Conservation (phyloP, 2,329 filamentous ascomycete species). For the Neonectria neomacrospora region DNA sequence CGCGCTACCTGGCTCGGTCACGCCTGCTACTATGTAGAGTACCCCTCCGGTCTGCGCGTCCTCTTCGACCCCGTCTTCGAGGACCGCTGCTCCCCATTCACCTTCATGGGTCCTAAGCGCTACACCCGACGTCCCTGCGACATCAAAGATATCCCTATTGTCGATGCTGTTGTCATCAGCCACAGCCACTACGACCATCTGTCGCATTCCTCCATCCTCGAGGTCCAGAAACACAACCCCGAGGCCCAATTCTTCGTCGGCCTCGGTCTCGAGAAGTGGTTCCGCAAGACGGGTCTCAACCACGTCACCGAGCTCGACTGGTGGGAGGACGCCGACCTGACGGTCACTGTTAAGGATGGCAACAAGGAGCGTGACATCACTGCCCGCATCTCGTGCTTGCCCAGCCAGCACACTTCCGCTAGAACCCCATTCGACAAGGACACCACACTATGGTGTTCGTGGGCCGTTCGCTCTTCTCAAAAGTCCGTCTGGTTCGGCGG, state of each 20-base stretch:
- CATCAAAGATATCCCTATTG: constrained; percentile 78
- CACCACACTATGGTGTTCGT: constrained; percentile 87
- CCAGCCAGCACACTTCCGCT: constrained; percentile 84
- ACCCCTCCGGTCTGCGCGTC: constrained; percentile 84
- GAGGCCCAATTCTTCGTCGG: constrained; percentile 90
- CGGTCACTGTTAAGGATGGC: constrained; percentile 56
- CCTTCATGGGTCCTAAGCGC: constrained; percentile 76
- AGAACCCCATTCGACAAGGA: constrained; percentile 75
- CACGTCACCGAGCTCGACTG: constrained; percentile 93
- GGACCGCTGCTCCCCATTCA: constrained; percentile 82
- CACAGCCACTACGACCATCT: constrained; percentile 96
- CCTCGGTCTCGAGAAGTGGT: constrained; percentile 86
- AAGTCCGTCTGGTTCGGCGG: constrained; percentile 89
- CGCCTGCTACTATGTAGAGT: constrained; percentile 93
- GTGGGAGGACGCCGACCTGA: constrained; percentile 89
- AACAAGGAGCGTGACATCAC: constrained; percentile 61
- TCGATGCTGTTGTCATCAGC: constrained; percentile 83
- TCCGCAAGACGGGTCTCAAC: constrained; percentile 73
- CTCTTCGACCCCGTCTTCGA: constrained; percentile 96
- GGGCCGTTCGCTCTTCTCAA: constrained; percentile 78
- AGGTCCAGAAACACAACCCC: constrained; percentile 77
- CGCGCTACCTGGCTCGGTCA: constrained; percentile 96
- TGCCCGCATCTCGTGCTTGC: constrained; percentile 80
- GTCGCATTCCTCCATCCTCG: constrained; percentile 77
- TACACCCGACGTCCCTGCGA: constrained; percentile 82